A percentile compares a stretch with the other conserved stretches of the same genome.
Evolutionary conservation across 345 rosid species (phyloP).

Genomic region (Dipteronia sinensis): DNA sequence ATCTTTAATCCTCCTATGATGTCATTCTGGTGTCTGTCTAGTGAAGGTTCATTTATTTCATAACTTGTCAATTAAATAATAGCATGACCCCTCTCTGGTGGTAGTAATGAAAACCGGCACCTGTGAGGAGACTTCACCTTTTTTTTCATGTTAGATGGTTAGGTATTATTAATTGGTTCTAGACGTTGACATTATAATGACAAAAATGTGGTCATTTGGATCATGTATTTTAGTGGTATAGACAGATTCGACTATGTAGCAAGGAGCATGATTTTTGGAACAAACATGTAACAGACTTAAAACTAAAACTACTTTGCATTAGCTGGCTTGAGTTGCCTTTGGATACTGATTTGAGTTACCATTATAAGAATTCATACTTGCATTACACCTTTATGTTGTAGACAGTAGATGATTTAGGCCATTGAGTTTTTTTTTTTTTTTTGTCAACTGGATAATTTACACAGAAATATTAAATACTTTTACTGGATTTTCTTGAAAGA

Average conservation of each 20-base stretch:
- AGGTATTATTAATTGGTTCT: too few relatives aligned
- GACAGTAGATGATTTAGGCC: not conserved
- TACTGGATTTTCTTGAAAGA: not conserved
- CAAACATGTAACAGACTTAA: not conserved
- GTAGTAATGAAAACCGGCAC: not conserved
- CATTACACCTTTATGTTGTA: not conserved
- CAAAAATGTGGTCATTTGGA: too few relatives aligned
- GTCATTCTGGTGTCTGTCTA: not conserved
- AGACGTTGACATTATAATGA: too few relatives aligned
- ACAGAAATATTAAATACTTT: not conserved
- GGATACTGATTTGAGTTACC: not conserved
- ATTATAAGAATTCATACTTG: not conserved
- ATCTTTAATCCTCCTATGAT: conserved; percentile 1
- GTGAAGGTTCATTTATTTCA: conserved; percentile 1
- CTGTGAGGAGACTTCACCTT: not conserved
- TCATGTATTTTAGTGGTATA: not conserved
- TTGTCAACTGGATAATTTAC: conserved; percentile 3
- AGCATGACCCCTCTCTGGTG: not conserved
- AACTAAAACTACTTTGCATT: not conserved
- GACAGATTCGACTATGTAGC: not conserved
- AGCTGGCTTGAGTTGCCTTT: not conserved
- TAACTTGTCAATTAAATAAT: conserved; percentile 2
- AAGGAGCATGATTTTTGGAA: not conserved
- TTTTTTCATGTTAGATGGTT: not conserved
- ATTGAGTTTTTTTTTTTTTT: not conserved